A percentile compares a stretch with the other conserved stretches of the same genome.
Evolutionary conservation across 2,329 filamentous ascomycete species (phyloP).

Genomic region (Pseudogymnoascus sp.): DNA sequence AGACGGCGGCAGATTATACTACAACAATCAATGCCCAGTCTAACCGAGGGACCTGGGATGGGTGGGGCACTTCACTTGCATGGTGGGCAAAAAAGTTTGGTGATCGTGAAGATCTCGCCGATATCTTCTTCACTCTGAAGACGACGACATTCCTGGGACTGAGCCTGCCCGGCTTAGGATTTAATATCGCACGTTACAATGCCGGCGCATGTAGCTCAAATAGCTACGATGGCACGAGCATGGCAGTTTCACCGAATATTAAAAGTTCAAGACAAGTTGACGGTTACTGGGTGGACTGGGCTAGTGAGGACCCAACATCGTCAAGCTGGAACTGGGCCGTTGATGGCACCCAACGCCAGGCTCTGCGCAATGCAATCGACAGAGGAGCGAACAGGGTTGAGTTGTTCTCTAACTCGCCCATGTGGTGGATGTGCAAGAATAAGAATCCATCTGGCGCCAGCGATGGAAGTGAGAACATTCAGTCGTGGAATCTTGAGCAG

Average conservation of each 20-base stretch:
- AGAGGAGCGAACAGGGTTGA: constrained; percentile 34
- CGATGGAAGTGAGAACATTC: constrained; percentile 34
- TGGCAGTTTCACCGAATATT: constrained; percentile 34
- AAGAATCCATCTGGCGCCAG: constrained; percentile 36
- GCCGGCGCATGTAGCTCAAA: constrained; percentile 36
- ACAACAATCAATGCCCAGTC: constrained; percentile 29
- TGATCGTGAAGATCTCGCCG: constrained; percentile 34
- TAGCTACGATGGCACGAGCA: constrained; percentile 28
- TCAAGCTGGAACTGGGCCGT: constrained; percentile 36
- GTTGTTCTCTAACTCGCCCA: constrained; percentile 37
- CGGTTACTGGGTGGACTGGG: constrained; percentile 36
- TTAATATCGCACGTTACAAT: constrained; percentile 39
- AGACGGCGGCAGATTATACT: constrained; percentile 25
- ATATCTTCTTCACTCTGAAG: constrained; percentile 35
- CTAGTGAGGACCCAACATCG: constrained; percentile 29
- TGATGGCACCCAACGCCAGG: constrained; percentile 34
- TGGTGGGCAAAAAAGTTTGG: constrained; percentile 40
- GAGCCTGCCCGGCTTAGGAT: constrained; percentile 33
- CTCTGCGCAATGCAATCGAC: constrained; percentile 32
- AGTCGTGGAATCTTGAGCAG: constrained; percentile 32
- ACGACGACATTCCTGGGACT: constrained; percentile 26
- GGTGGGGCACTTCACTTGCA: constrained; percentile 37
- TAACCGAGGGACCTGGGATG: constrained; percentile 37
- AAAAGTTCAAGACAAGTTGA: constrained; percentile 34
- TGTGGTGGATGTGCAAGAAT: constrained; percentile 40